Base-by-base conservation (phyloP, 2,329 filamentous ascomycete species). In the Aureobasidium uvarum region DNA sequence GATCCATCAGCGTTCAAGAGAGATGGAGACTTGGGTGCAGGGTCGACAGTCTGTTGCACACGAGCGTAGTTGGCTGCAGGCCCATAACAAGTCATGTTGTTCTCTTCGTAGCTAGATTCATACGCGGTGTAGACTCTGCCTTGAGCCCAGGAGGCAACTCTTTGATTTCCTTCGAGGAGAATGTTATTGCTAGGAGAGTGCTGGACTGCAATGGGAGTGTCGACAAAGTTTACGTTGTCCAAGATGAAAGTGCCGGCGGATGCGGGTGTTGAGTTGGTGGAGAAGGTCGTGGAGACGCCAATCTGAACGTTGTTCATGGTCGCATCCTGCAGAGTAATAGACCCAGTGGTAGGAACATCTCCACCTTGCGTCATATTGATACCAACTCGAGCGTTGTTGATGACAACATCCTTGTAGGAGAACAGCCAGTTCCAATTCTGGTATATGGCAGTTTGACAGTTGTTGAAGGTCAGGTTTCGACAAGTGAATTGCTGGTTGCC, bases 341-440 rank as follows among this genome's bases (percentile, higher is more conserved):
- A 92, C 41, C 91, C 91, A 51, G 92, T 90, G 8, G 84, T 87
- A 78, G 92, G 89, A 67, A 71, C 62, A 5, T 69, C 67, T 33
- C 69, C 72, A n/a, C 73, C 73, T 63, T 72, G 69, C 5, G 88
- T 85, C 86, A 96, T 91, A 77, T 96, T 89, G 68, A 96, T 80
- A 64, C 90, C 92, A 45, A 93, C 78, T n/a, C 81, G 79, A 62
- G 72, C 73, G 48, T 73, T 65, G 64, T 73, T 73, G 70, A 96
- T 90, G 52, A 79, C 83, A 43, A 96, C 71, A 41, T 85, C 89
- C 74, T 94, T 91, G 78, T 95, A 86, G 51, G 88, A 86, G 89
- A 90, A 96, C 20, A 87, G 81, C 92, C 92, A 96, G 80, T 94
- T 91, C 92, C 92, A 96, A 81, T 92, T 92, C 87, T 95, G 89